These are phyloP conservation scores for Thymus quinquecostatus DNA, from an alignment of 257 asterid genomes.

Conservation along the genomic window DNA sequence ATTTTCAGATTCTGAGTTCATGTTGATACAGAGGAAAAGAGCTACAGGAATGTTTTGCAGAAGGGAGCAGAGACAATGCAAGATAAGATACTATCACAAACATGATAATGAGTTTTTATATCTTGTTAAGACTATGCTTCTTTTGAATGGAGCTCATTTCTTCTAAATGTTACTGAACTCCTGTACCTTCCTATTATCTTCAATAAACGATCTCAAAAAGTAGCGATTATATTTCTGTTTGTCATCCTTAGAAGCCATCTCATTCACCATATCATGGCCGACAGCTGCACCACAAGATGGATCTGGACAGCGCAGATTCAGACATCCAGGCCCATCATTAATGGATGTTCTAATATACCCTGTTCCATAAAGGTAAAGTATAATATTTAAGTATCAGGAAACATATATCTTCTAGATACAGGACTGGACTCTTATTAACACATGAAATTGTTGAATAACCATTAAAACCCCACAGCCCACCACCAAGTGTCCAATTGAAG, in stretches of 20 bases:
- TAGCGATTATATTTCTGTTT: constrained; percentile 68
- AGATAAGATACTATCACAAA: background rate
- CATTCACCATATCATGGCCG: constrained; percentile 83
- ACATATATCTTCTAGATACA: constrained; percentile 15
- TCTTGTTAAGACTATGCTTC: background rate
- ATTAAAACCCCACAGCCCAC: background rate
- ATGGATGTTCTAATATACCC: constrained; percentile 81
- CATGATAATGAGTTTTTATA: background rate
- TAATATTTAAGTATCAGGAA: constrained; percentile 7
- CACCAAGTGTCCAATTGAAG: constrained; percentile 13
- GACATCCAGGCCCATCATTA: constrained; percentile 95
- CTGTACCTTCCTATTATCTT: constrained; percentile 86
- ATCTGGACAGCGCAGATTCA: constrained; percentile 93
- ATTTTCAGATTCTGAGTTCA: constrained; percentile 4
- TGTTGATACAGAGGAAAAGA: constrained; percentile 11
- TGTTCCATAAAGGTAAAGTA: constrained; percentile 43
- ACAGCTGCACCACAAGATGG: constrained; percentile 89
- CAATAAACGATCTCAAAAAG: constrained; percentile 77
- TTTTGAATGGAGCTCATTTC: constrained; percentile 4
- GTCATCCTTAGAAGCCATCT: constrained; percentile 63
- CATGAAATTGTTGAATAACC: background rate
- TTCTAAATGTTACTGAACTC: constrained; percentile 25
- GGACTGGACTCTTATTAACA: background rate
- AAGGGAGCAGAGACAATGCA: constrained; percentile 6
- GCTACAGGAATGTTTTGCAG: background rate